Conservation (phyloP, 495 filamentous ascomycete species). For the Penicillium flavigenum region DNA sequence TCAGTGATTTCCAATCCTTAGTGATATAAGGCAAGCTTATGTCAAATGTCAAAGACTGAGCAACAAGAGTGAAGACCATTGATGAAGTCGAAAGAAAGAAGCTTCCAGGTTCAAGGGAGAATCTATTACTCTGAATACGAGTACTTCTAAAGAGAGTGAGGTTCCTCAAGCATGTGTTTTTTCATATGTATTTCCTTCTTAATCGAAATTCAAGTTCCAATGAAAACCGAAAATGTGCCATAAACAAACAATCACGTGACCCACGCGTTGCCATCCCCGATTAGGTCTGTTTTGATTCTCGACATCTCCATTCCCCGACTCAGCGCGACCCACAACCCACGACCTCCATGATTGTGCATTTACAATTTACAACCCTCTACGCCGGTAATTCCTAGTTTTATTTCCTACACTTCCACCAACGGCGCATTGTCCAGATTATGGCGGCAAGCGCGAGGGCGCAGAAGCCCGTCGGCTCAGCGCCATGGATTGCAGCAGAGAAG, state of each 20-base stretch:
- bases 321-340: slow-evolving; percentile 12
- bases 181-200: not conserved
- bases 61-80: too few relatives aligned
- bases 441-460: slow-evolving; percentile 48
- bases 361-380: not conserved
- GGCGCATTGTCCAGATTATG: slow-evolving; percentile 51
- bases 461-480: slow-evolving; percentile 60
- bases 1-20: too few relatives aligned
- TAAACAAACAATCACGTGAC: slow-evolving; percentile 21
- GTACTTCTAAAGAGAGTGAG: not conserved
- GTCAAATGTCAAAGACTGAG: too few relatives aligned
- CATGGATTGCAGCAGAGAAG: slow-evolving; percentile 68
- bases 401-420: slow-evolving; percentile 3
- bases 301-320: slow-evolving; percentile 17
- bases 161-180: not conserved
- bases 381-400: not conserved
- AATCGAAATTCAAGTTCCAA: not conserved
- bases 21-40: too few relatives aligned
- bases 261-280: slow-evolving; percentile 21
- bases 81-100: too few relatives aligned
- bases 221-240: not conserved
- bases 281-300: slow-evolving; percentile 33
- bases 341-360: slow-evolving; percentile 14
- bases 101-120: too few relatives aligned
- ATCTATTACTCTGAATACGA: not conserved